A percentile compares a stretch with the other conserved stretches of the same genome.
These are phyloP conservation scores for Termitomyces sp. DNA, from an alignment of 768 basidiomycete species.

Conservation along the genomic window DNA sequence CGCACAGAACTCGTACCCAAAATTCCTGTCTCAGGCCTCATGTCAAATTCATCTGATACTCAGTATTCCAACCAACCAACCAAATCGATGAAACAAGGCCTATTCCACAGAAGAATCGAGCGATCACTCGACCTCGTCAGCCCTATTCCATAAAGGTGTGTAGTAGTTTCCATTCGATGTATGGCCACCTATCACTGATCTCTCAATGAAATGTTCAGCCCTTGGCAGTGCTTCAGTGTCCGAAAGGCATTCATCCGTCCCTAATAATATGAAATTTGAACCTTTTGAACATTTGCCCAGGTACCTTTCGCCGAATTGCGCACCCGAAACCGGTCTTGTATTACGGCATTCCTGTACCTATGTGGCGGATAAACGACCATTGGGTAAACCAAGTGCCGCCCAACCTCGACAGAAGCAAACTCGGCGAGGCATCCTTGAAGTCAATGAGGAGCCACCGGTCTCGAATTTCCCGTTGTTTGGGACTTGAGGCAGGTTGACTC, in stretches of 20 bases:
- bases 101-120: background rate
- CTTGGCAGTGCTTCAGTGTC: too few relatives aligned
- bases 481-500: background rate
- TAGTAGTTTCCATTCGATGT: too few relatives aligned
- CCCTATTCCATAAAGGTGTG: background rate
- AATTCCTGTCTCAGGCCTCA: too few relatives aligned
- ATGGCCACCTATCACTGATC: too few relatives aligned
- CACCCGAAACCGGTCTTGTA: background rate
- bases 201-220: background rate
- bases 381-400: background rate
- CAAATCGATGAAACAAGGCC: background rate
- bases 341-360: background rate
- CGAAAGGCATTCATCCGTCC: too few relatives aligned
- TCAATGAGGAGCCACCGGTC: background rate
- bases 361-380: background rate
- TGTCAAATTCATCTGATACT: background rate
- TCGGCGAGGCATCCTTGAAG: background rate
- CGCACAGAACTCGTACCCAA: too few relatives aligned
- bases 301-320: background rate
- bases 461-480: background rate
- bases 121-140: background rate
- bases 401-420: background rate
- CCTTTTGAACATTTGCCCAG: background rate
- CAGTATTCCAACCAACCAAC: background rate
- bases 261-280: too few relatives aligned